Base-by-base conservation (phyloP, 2,329 filamentous ascomycete genomes). In the Phaeophleospora eucalypticola region DNA sequence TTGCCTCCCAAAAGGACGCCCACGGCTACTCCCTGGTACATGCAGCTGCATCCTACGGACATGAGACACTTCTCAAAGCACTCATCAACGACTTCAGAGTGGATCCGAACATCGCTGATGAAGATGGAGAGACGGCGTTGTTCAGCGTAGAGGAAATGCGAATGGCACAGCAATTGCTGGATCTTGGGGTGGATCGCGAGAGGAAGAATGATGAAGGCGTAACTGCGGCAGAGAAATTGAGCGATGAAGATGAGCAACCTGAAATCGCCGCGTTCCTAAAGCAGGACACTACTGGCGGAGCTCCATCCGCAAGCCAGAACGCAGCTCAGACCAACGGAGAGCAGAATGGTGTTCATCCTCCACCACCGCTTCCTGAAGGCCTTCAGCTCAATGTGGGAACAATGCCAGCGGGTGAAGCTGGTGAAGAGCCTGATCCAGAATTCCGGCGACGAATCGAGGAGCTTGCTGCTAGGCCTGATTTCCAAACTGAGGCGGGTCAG, bases 1-100 rank as follows among this genome's bases (percentile, higher is more conserved):
- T 95, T 43, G 91, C 93, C 44, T 79, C 83, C 2, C 72, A 78
- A 43, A 88, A 95, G 71, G 93, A 98, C 68, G 82, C 86, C 49
- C 86, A 96, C 63, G 93, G 93, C 61, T 98, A 98, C 73, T 95
- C 89, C 38, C 81, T 97, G 19, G 74, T 97, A 40, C 93, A 98
- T 69, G 93, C 93, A 43, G 89, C 91, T 14, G 84, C 88, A 15
- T 96, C 90, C 58, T 98, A 97, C 76, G 86, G 85, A 65, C 90
- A 97, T 65, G 71, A 88, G 29, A 80, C 86, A 45, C 82, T 98
- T 14, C 78, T 96, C 14, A 84, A 86, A 49, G 69, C 81, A 0
- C 78, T 98, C 4, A 76, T 95, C 20, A 75, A 75, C 38, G 87
- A 91, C 27, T 88, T 90, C 68, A 71, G 82, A 10, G 90, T 91